Evolutionary conservation across 129 eudicot species (phyloP).

Genomic region (Flaveria bidentis): DNA sequence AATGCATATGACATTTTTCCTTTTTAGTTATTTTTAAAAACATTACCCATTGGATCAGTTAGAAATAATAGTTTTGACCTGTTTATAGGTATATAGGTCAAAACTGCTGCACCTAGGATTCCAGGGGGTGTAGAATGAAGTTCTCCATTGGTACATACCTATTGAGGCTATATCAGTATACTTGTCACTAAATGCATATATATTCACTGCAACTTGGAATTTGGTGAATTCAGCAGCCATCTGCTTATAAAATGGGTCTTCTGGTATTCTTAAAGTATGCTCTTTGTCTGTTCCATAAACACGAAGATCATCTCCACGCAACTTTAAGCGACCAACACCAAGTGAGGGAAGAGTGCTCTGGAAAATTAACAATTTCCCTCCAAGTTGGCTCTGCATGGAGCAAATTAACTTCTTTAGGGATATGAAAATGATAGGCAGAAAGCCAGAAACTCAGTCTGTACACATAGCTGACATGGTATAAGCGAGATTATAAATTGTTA

Average conservation of each 20-base stretch:
- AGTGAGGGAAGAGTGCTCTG: slow-evolving; percentile 95
- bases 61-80: background rate
- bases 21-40: background rate
- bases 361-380: slow-evolving; percentile 92
- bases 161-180: slow-evolving; percentile 92
- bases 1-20: background rate
- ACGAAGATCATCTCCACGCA: slow-evolving; percentile 96
- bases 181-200: slow-evolving; percentile 97
- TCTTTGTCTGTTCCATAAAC: slow-evolving; percentile 96
- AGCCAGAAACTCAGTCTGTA: background rate
- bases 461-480: slow-evolving; percentile 12
- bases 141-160: slow-evolving; percentile 47
- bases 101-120: background rate
- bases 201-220: slow-evolving; percentile 81
- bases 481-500: slow-evolving; percentile 11
- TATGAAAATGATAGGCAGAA: background rate
- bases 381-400: slow-evolving; percentile 79
- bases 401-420: slow-evolving; percentile 13
- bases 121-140: slow-evolving; percentile 15
- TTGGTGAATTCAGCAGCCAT: slow-evolving; percentile 99
- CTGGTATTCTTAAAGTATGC: slow-evolving; percentile 82
- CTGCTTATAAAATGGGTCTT: slow-evolving; percentile 94
- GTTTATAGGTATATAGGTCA: background rate
- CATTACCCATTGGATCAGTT: background rate
- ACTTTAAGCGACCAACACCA: slow-evolving; percentile 90